These are phyloP conservation scores for Pholiota conissans DNA, from an alignment of 768 basidiomycete species.

Conservation along the genomic window DNA sequence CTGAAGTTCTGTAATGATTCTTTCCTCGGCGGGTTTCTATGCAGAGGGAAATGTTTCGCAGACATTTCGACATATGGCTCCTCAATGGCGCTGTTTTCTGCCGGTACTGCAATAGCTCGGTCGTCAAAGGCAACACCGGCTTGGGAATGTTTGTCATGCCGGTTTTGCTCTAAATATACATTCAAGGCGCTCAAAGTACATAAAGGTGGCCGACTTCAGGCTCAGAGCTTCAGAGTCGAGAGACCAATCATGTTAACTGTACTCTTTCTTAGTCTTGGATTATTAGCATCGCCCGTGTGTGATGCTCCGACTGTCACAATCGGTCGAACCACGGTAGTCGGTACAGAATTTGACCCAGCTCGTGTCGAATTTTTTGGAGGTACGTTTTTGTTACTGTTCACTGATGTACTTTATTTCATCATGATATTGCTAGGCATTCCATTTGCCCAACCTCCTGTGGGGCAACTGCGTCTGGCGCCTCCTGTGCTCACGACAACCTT, in stretches of 20 bases:
- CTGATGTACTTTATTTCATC: neutral
- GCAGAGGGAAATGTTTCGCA: neutral
- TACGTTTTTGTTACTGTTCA: neutral
- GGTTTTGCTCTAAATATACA: neutral
- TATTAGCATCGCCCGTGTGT: neutral
- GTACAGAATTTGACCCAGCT: neutral
- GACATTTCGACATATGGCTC: neutral
- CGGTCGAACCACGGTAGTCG: neutral
- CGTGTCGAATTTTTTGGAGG: neutral
- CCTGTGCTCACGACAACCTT: slow-evolving; percentile 37
- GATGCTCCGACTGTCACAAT: neutral
- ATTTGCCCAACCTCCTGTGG: slow-evolving; percentile 49
- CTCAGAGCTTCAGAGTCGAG: neutral
- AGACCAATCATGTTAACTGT: neutral
- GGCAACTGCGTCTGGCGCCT: slow-evolving; percentile 38
- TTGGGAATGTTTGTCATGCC: neutral
- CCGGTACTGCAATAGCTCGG: neutral
- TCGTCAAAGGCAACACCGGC: neutral
- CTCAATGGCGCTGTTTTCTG: neutral
- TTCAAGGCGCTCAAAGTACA: neutral
- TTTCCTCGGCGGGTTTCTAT: neutral
- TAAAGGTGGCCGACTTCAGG: neutral
- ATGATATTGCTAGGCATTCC: slow-evolving; percentile 31
- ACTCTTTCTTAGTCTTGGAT: neutral
- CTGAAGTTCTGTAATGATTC: neutral